phyloP scores from a whole-genome alignment of 441 rosid genomes.

The Erodium texanum region DNA sequence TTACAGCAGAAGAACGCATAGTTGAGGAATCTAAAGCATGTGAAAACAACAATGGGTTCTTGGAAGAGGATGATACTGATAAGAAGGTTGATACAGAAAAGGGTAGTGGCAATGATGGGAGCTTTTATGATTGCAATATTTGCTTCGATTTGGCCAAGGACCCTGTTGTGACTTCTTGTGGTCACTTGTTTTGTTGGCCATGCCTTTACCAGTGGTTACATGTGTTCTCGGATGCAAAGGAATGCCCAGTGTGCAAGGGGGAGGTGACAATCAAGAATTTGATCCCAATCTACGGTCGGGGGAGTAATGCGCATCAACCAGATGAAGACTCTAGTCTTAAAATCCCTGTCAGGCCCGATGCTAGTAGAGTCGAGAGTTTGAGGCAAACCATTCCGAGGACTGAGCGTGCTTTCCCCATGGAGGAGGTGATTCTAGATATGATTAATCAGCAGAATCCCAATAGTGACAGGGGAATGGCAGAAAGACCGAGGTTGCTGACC shows the following conservation, averaged over 20 bases:
- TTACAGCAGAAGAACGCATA: conserved; percentile 60
- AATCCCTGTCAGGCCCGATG: conserved; percentile 76
- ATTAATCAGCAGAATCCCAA: no score
- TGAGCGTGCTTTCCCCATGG: conserved; percentile 56
- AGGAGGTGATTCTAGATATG: conserved; percentile 60
- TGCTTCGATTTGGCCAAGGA: conserved; percentile 84
- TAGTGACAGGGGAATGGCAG: no score
- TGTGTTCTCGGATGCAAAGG: conserved; percentile 67
- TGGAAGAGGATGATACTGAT: conserved; percentile 43
- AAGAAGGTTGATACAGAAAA: conserved; percentile 54
- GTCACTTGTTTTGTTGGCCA: conserved; percentile 94
- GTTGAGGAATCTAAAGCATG: conserved; percentile 52
- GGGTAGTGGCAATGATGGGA: conserved; percentile 50
- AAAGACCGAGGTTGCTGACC: conserved; percentile 27
- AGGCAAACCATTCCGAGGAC: conserved; percentile 76
- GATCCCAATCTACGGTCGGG: conserved; percentile 87
- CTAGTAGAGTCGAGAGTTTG: conserved; percentile 69
- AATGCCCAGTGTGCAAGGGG: conserved; percentile 91
- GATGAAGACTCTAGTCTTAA: conserved; percentile 61
- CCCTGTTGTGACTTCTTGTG: conserved; percentile 92
- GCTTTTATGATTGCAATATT: conserved; percentile 81
- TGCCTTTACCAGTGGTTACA: conserved; percentile 80
- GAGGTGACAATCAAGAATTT: conserved; percentile 67
- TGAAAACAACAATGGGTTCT: conserved; percentile 56
- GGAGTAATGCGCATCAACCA: conserved; percentile 38